Base-by-base conservation (phyloP, 805 yeast species). In the Monosporozyma yasuniensis region DNA sequence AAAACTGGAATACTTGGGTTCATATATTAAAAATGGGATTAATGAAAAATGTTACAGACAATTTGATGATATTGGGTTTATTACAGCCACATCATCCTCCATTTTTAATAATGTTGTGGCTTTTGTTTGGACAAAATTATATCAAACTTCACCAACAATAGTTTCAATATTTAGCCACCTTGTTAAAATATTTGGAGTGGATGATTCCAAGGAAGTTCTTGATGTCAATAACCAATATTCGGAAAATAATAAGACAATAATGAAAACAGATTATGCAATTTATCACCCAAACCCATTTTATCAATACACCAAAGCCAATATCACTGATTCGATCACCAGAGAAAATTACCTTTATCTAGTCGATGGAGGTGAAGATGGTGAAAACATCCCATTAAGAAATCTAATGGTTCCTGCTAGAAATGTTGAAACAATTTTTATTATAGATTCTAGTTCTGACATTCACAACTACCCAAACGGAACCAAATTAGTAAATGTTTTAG, bases 321-420 rank as follows among this genome's bases (percentile, higher is more conserved):
- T 48, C 3, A 52, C 38, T 11, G 54, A 56, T 37, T 57, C 59
- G n/a, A 59, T 60, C 34, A 61, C 66, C 21, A 48, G 56, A 3
- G 60, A 68, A 2, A 65, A 65, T 48, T 63, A 61, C 38, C 51
- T 72, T n/a, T 70, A 67, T 50, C 55, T 86, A 52, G 87, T 79
- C 28, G 95, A 86, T 61, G 95, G 95, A 42, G 95, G 93, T 30
- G 87, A 82, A 63, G 91, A 85, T 62, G 71, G 73, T 8, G 88
- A 84, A 64, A 84, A 84, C 58, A 72, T 86, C 16, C 93, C 95
- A 0, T 64, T 83, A 37, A 68, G 75, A 28, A 87, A 91, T 2
- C 71, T 86, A 47, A 58, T 84, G 25, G 84, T 82, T 55, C 77
- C 79, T 5, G 76, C 77, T 43, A 72, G 93, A 54, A 64, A 71